A percentile compares a stretch with the other conserved stretches of the same genome.
Conservation (phyloP, 345 rosid genomes). For the Moricandia moricandioides region DNA sequence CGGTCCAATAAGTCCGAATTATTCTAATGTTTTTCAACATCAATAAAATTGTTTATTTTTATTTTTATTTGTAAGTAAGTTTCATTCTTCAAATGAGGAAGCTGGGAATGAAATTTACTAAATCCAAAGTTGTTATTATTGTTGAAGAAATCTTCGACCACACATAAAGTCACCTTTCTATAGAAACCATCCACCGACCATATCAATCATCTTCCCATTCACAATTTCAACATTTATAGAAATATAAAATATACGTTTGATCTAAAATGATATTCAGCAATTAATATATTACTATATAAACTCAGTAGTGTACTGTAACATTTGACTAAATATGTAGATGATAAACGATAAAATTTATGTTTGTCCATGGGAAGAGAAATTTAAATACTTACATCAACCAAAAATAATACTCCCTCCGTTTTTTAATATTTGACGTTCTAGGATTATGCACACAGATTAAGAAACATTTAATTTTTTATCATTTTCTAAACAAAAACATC, state of each 20-base stretch:
- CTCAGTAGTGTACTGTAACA: not conserved
- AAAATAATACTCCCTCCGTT: too few relatives aligned
- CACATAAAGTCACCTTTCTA: slow-evolving; percentile 35
- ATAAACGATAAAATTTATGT: not conserved
- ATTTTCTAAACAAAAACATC: too few relatives aligned
- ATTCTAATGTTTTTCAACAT: not conserved
- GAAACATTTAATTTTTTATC: too few relatives aligned
- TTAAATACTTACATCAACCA: not conserved
- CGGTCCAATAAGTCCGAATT: too few relatives aligned
- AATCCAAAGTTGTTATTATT: not conserved
- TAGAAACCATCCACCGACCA: slow-evolving; percentile 22
- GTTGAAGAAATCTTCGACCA: slow-evolving; percentile 17
- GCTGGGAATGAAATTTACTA: not conserved
- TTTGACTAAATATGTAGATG: not conserved
- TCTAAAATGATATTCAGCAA: not conserved
- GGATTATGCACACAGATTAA: too few relatives aligned
- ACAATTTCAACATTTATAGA: slow-evolving; percentile 8
- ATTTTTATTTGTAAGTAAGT: too few relatives aligned
- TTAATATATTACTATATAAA: not conserved
- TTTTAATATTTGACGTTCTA: too few relatives aligned
- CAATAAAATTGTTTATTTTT: too few relatives aligned
- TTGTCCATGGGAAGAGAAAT: not conserved
- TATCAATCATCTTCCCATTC: slow-evolving; percentile 13
- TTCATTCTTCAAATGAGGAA: not conserved
- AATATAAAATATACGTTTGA: not conserved